Conservation (phyloP, 306 rosid species). For the Senna tora region DNA sequence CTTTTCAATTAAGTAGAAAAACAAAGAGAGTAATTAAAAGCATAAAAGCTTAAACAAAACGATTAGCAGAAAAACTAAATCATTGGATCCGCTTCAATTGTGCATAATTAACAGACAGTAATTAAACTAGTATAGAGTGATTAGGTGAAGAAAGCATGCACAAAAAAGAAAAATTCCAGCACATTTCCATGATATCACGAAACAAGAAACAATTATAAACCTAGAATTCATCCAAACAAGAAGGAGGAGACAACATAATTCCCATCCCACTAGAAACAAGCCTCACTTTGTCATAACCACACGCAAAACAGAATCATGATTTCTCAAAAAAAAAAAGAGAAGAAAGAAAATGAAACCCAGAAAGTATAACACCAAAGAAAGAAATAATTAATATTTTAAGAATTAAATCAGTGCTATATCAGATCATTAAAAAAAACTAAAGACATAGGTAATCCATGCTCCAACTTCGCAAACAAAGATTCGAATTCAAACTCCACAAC, state of each 20-base stretch:
- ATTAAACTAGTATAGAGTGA: slow-evolving; percentile 34
- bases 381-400: too few relatives aligned
- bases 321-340: slow-evolving; percentile 19
- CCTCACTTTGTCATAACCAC: slow-evolving; percentile 49
- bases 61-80: slow-evolving; percentile 32
- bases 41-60: slow-evolving; percentile 29
- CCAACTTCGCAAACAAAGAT: too few relatives aligned
- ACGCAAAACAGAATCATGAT: slow-evolving; percentile 50
- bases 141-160: slow-evolving; percentile 32
- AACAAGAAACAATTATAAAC: slow-evolving; percentile 36
- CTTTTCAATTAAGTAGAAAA: slow-evolving; percentile 24
- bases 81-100: slow-evolving; percentile 44
- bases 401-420: too few relatives aligned
- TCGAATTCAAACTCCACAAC: too few relatives aligned
- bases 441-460: too few relatives aligned
- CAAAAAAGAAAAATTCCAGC: slow-evolving; percentile 23
- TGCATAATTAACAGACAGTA: slow-evolving; percentile 40
- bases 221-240: slow-evolving; percentile 33
- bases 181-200: slow-evolving; percentile 33
- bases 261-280: slow-evolving; percentile 42
- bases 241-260: slow-evolving; percentile 54
- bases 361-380: too few relatives aligned
- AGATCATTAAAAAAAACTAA: too few relatives aligned
- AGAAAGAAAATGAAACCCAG: slow-evolving; percentile 14
- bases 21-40: slow-evolving; percentile 13